Evolutionary conservation across 441 rosid species (phyloP), one percentile per base, ranked within the genome.

Genomic region (Adansonia rubrostipa): DNA sequence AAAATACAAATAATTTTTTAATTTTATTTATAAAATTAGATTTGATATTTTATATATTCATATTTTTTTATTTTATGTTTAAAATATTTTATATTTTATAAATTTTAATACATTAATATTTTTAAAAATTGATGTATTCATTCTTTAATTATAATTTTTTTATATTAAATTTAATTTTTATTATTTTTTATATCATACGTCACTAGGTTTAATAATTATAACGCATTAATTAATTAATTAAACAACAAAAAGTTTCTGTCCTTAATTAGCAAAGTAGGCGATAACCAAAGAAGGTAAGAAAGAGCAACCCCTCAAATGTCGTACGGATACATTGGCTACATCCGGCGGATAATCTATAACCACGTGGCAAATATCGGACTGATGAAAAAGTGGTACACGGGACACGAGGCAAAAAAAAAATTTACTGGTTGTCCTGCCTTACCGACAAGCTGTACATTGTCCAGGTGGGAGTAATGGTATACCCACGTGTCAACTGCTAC

Each of bases 381-480:
- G n/a, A 2, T 1, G 17, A 8, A 58, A 50, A n/a, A 4, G 17
- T 0, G 9, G 33, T 20, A 44, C 78, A 42, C 72, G 51, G 3
- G 57, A 54, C 0, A 24, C 76, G 74, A 80, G 65, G 74, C 65
- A 10, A 71, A 14, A 6, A 1, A 24, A 24, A 24, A 24, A 24
- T 24, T n/a, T 7, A 4, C 28, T 24, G 28, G 28, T 5, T 8
- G 22, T 28, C 0, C 8, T n/a, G 20, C 33, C 22, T 62, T 53
- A 28, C 80, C 83, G 86, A 84, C 89, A 86, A 4, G 8, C 7
- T n/a, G 80, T 81, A 73, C 85, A 71, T 20, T 4, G 53, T 77
- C 85, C 89, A 82, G 86, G 87, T 81, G 89, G 82, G 65, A 66
- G 53, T 57, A 40, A 0, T 0, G 0, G 0, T 47, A 0, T 17